A percentile compares a stretch with the other conserved stretches of the same genome.
Conservation (phyloP, 2,329 filamentous ascomycete genomes). For the Fusarium denticulatum region DNA sequence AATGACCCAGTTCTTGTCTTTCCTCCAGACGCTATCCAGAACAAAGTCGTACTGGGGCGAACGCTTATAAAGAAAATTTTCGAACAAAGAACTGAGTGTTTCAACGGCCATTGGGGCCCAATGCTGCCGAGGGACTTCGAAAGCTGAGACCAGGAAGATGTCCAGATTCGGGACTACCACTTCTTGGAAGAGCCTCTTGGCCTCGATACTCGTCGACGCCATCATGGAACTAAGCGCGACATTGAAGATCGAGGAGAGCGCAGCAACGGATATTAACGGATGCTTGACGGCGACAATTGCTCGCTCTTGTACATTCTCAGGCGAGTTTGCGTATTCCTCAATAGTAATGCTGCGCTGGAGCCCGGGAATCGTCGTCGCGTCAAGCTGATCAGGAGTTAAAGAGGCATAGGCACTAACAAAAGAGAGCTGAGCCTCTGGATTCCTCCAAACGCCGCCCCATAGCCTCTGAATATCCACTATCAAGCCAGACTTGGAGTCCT, state of each 20-base stretch:
- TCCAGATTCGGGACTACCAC: constrained; percentile 78
- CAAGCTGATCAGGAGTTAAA: constrained; percentile 77
- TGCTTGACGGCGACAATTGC: constrained; percentile 77
- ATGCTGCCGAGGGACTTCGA: constrained; percentile 76
- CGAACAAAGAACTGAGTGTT: constrained; percentile 80
- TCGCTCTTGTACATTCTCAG: constrained; percentile 60
- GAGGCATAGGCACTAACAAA: constrained; percentile 90
- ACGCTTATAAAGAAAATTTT: constrained; percentile 83
- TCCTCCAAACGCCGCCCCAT: constrained; percentile 91
- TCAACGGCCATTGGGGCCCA: constrained; percentile 81
- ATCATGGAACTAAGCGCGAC: constrained; percentile 70
- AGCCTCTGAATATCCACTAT: constrained; percentile 78
- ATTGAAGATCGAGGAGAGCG: constrained; percentile 75
- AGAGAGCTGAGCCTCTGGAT: constrained; percentile 89
- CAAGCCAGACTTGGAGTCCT: constrained; percentile 61
- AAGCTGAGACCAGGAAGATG: constrained; percentile 81
- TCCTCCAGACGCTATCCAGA: constrained; percentile 89
- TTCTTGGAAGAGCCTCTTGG: constrained; percentile 72
- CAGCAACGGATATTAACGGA: constrained; percentile 87
- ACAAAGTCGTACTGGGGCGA: constrained; percentile 86
- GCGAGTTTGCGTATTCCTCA: constrained; percentile 63
- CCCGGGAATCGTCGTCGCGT: constrained; percentile 85
- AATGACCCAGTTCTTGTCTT: constrained; percentile 88
- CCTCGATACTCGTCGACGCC: constrained; percentile 70
- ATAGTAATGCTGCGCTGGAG: constrained; percentile 80